These are phyloP conservation scores for Patellaria atrata DNA, from an alignment of 495 filamentous ascomycete species.

Conservation along the genomic window DNA sequence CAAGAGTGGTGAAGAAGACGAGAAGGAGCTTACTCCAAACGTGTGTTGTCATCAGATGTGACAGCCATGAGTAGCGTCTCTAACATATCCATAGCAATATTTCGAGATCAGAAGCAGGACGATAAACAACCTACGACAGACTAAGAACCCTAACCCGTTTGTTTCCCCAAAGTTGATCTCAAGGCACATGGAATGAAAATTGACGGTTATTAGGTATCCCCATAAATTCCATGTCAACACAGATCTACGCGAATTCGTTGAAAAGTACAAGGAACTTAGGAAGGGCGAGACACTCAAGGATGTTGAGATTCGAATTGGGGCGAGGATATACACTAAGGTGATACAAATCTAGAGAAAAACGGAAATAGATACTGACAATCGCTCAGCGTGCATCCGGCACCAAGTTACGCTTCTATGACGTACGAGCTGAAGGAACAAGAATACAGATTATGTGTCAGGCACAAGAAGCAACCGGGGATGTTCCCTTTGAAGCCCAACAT, in stretches of 20 bases:
- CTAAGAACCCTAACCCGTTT: constrained; percentile 61
- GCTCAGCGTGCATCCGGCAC: constrained; percentile 63
- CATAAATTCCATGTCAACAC: constrained; percentile 90
- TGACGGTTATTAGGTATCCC: constrained; percentile 41
- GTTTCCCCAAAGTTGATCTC: neutral
- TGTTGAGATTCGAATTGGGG: constrained; percentile 57
- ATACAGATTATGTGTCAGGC: constrained; percentile 87
- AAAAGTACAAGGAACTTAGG: constrained; percentile 58
- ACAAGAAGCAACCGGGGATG: constrained; percentile 39
- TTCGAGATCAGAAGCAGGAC: constrained; percentile 83
- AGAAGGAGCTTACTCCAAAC: constrained; percentile 80
- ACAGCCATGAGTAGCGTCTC: neutral
- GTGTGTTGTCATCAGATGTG: constrained; percentile 32
- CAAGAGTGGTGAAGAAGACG: constrained; percentile 48
- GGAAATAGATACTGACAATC: constrained; percentile 1
- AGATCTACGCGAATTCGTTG: constrained; percentile 60
- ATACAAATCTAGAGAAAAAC: neutral
- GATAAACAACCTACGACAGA: constrained; percentile 72
- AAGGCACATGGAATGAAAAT: no score
- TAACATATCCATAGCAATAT: constrained; percentile 57
- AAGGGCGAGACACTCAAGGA: constrained; percentile 73
- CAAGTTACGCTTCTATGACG: constrained; percentile 89
- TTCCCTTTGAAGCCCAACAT: constrained; percentile 74
- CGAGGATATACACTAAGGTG: constrained; percentile 55
- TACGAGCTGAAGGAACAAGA: constrained; percentile 68